Conservation (phyloP, 116 monocot species). For the Cymodocea nodosa region DNA sequence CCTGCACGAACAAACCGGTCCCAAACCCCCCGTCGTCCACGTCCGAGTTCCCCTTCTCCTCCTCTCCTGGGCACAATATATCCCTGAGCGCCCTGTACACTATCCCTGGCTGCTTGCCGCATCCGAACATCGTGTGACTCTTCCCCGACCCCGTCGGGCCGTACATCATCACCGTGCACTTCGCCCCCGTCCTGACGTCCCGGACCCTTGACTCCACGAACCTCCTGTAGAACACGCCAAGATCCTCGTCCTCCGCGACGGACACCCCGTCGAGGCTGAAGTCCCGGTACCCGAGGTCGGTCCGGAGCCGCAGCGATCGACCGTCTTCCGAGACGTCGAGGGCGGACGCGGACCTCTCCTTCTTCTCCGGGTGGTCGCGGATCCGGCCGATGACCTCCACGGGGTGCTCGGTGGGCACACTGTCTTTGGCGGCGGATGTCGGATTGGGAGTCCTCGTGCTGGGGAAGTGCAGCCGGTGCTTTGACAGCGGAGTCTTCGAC, state of each 20-base stretch:
- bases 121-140: conserved; percentile 97
- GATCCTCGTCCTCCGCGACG: conserved; percentile 55
- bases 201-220: conserved; percentile 63
- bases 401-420: conserved; percentile 79
- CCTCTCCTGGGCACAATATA: conserved; percentile 34
- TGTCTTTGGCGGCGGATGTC: conserved; percentile 9
- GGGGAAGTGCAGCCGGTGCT: conserved; percentile 74
- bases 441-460: conserved; percentile 22
- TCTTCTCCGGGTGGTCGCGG: conserved; percentile 45
- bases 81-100: conserved; percentile 82
- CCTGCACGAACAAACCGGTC: conserved; percentile 52
- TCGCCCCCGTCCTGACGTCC: conserved; percentile 55
- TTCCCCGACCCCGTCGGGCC: conserved; percentile 95
- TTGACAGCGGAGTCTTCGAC: conserved; percentile 48
- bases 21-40: conserved; percentile 35
- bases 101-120: conserved; percentile 62
- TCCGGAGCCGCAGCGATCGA: conserved; percentile 47
- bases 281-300: conserved; percentile 75
- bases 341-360: conserved; percentile 20
- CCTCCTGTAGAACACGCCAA: conserved; percentile 58
- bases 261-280: conserved; percentile 91
- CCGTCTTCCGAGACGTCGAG: conserved; percentile 46
- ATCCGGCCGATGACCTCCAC: conserved; percentile 87
- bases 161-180: conserved; percentile 98
- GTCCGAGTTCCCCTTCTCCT: conserved; percentile 6